Conservation (phyloP, 495 filamentous ascomycete genomes). For the Opeltia flavorubescens region DNA sequence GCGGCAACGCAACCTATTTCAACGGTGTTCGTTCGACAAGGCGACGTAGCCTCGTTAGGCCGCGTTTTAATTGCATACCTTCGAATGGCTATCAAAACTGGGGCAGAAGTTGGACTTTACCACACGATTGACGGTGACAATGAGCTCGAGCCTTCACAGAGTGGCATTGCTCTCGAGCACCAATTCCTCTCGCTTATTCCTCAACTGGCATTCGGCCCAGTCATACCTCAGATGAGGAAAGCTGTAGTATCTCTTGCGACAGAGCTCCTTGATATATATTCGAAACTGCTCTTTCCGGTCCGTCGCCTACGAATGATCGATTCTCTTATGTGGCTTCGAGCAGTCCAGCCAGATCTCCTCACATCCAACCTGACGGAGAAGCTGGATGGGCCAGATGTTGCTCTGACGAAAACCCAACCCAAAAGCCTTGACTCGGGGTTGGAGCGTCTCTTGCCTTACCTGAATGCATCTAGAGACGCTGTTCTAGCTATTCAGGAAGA, state of each 20-base stretch:
- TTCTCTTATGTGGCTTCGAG: slow-evolving; percentile 25
- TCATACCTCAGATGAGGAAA: background rate
- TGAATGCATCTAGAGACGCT: slow-evolving; percentile 41
- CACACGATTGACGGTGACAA: slow-evolving; percentile 29
- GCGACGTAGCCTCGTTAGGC: slow-evolving; percentile 22
- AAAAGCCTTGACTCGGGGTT: slow-evolving; percentile 42
- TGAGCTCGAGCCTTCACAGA: slow-evolving; percentile 19
- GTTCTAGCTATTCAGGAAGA: slow-evolving; percentile 39
- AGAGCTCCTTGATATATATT: slow-evolving; percentile 30
- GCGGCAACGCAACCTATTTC: slow-evolving; percentile 13
- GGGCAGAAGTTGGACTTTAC: background rate
- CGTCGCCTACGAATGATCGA: slow-evolving; percentile 33
- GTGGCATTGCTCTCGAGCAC: slow-evolving; percentile 41
- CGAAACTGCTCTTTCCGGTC: slow-evolving; percentile 24
- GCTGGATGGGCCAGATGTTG: slow-evolving; percentile 10
- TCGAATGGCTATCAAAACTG: slow-evolving; percentile 24
- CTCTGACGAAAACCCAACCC: slow-evolving; percentile 14
- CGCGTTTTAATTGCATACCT: slow-evolving; percentile 32
- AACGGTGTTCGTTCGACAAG: slow-evolving; percentile 14
- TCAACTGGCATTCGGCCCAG: background rate
- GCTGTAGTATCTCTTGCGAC: slow-evolving; percentile 17
- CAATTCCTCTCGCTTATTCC: slow-evolving; percentile 26
- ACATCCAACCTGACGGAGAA: slow-evolving; percentile 4
- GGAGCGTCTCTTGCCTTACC: slow-evolving; percentile 35
- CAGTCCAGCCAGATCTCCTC: slow-evolving; percentile 19